Base-by-base conservation (phyloP, 164 flowering plant species). In the Stephania cephalantha region DNA sequence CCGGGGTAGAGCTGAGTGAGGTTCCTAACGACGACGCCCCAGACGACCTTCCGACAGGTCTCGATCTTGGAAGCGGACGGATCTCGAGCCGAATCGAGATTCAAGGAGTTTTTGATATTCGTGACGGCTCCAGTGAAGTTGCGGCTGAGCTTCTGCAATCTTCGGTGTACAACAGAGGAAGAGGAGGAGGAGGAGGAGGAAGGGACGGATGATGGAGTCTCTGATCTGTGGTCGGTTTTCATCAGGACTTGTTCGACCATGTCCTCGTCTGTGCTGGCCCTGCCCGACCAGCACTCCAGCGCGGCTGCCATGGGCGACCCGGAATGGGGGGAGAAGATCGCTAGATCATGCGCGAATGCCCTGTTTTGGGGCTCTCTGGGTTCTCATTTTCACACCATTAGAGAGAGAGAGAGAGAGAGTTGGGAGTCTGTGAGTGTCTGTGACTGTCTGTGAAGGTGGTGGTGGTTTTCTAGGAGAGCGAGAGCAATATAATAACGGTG, bases 1-100 rank as follows among this genome's bases (percentile, higher is more conserved):
- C 98, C 98, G 3, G 98, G 98, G 69, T 92, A 95, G 9, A 93
- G 81, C 85, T 89, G 93, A 2, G 97, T 88, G 74, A 95, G 87
- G 77, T 91, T 90, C 76, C 89, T 82, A 0, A 95, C 91, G 44
- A 95, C 91, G 10, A 87, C 85, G 20, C 89, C 90, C 98, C 98
- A 95, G 0, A 91, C 87, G 13, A 85, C 73, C 76, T 86, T 90
- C 68, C 88, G 77, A 25, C 87, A 80, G 70, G 77, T 83, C 66
- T 88, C 91, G 75, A 71, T 69, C 85, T 83, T 85, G 9, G 80
- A 53, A 48, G 75, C 46, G 44, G 79, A 67, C 3, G 78, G 76
- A 68, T 86, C 92, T 25, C 90, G 84, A 20, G 76, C 74, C 44
- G 91, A 82, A 80, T 93, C 97, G 18, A 91, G 85, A 80, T 85